These are phyloP conservation scores for Houttuynia cordata DNA, from an alignment of 164 flowering plant species.

Conservation along the genomic window DNA sequence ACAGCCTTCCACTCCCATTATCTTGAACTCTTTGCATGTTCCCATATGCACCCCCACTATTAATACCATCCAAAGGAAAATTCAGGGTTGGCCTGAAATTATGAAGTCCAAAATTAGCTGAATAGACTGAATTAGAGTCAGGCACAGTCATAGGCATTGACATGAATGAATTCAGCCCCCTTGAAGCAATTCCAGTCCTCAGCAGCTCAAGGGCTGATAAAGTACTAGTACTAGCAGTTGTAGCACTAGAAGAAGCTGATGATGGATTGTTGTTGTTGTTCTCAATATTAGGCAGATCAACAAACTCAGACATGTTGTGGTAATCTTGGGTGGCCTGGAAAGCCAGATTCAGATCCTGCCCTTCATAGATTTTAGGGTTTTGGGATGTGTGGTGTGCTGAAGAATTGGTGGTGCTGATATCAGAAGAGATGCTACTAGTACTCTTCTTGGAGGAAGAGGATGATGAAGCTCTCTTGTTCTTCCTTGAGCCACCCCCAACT, in stretches of 20 bases:
- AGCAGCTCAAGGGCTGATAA: slow-evolving; percentile 44
- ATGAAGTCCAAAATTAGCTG: slow-evolving; percentile 41
- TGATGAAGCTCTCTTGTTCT: slow-evolving; percentile 58
- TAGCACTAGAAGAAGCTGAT: slow-evolving; percentile 13
- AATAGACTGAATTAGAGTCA: slow-evolving; percentile 26
- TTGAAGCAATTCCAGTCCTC: slow-evolving; percentile 29
- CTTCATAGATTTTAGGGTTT: slow-evolving; percentile 46
- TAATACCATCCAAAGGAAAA: slow-evolving; percentile 55
- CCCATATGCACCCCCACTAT: slow-evolving; percentile 39
- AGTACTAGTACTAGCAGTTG: slow-evolving; percentile 15
- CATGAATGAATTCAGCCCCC: slow-evolving; percentile 51
- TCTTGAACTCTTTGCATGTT: slow-evolving; percentile 31
- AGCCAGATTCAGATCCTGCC: slow-evolving; percentile 67
- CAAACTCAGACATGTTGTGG: slow-evolving; percentile 21
- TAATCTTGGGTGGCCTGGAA: slow-evolving; percentile 32
- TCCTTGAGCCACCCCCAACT: slow-evolving; percentile 94
- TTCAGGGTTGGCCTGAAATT: slow-evolving; percentile 47
- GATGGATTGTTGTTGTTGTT: slow-evolving; percentile 5
- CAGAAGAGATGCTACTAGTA: slow-evolving; percentile 25
- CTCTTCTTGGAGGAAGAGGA: slow-evolving; percentile 26
- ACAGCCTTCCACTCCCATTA: slow-evolving; percentile 32
- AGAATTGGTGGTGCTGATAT: slow-evolving; percentile 24
- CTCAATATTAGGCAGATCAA: slow-evolving; percentile 20
- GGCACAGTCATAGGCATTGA: slow-evolving; percentile 39
- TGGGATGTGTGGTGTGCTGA: slow-evolving; percentile 18